Percentiles rank a stretch among this genome's conserved stretches.
Conservation (phyloP, 1,284 basidiomycete species). For the Earliella scabrosa region DNA sequence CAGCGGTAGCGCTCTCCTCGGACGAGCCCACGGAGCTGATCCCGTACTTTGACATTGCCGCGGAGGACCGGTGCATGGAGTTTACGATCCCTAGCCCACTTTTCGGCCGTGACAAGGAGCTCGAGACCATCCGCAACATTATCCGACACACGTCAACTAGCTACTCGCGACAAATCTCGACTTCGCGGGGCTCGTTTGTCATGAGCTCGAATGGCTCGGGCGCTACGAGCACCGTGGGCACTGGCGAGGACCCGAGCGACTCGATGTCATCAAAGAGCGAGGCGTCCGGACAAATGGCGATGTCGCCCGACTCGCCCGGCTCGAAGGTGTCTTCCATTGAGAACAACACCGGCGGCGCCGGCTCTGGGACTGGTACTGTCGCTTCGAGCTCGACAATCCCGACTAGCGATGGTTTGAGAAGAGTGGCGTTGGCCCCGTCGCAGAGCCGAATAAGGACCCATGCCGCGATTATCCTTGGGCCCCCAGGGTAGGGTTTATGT, state of each 20-base stretch:
- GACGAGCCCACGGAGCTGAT: conserved; percentile 70
- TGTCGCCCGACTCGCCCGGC: conserved; percentile 24
- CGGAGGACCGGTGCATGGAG: conserved; percentile 66
- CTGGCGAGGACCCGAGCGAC: conserved; percentile 47
- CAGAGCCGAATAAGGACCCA: conserved; percentile 53
- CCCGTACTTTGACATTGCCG: conserved; percentile 64
- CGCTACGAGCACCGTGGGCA: conserved; percentile 33
- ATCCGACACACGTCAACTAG: conserved; percentile 65
- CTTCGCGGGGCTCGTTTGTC: conserved; percentile 44
- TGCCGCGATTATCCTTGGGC: conserved; percentile 64
- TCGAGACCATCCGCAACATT: conserved; percentile 66
- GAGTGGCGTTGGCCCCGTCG: conserved; percentile 46
- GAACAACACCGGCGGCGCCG: conserved; percentile 14
- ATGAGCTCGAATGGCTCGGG: conserved; percentile 43
- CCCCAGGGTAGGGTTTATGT: conserved; percentile 54
- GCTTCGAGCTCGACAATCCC: conserved; percentile 38
- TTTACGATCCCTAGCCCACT: conserved; percentile 70
- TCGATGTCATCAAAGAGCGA: conserved; percentile 50
- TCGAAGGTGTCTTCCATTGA: conserved; percentile 26
- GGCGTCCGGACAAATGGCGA: conserved; percentile 29
- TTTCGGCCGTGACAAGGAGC: conserved; percentile 72
- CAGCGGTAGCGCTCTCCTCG: conserved; percentile 57
- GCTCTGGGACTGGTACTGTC: conserved; percentile 25
- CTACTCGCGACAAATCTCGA: conserved; percentile 58
- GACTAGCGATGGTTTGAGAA: conserved; percentile 45